phyloP scores from a whole-genome alignment of 2,329 filamentous ascomycete genomes.

The Amesomyces nigricolor region DNA sequence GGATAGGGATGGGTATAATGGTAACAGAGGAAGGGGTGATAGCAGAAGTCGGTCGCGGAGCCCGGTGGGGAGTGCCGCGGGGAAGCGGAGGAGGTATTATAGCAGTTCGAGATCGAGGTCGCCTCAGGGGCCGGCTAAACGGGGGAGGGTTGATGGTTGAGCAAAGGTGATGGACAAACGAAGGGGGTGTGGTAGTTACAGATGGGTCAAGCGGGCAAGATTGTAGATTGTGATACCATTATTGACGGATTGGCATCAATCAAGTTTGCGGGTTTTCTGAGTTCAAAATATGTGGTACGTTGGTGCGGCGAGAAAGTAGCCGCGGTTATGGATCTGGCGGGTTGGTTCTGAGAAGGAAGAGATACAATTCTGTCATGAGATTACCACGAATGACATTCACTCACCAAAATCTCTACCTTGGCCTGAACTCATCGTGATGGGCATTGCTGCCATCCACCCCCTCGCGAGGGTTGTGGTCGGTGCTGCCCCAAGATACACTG shows the following conservation, averaged over 20 bases:
- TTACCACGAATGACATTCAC: too few relatives aligned
- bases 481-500: too few relatives aligned
- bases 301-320: too few relatives aligned
- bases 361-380: too few relatives aligned
- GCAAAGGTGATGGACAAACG: background rate
- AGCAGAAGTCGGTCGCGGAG: conserved; percentile 7
- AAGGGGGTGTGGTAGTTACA: background rate
- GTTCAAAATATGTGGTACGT: too few relatives aligned
- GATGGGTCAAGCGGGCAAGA: background rate
- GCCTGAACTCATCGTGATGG: too few relatives aligned
- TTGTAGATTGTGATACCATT: conserved; percentile 6
- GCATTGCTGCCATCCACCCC: too few relatives aligned
- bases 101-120: conserved; percentile 24
- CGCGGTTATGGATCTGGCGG: too few relatives aligned
- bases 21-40: background rate
- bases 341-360: too few relatives aligned
- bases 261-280: background rate
- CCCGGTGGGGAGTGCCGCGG: background rate
- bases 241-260: background rate
- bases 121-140: conserved; percentile 21
- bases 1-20: background rate
- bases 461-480: too few relatives aligned
- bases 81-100: conserved; percentile 22
- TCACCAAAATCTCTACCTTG: too few relatives aligned
- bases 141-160: conserved; percentile 24